Conservation (phyloP, 2,329 filamentous ascomycete genomes). For the Xylariaceae sp. region DNA sequence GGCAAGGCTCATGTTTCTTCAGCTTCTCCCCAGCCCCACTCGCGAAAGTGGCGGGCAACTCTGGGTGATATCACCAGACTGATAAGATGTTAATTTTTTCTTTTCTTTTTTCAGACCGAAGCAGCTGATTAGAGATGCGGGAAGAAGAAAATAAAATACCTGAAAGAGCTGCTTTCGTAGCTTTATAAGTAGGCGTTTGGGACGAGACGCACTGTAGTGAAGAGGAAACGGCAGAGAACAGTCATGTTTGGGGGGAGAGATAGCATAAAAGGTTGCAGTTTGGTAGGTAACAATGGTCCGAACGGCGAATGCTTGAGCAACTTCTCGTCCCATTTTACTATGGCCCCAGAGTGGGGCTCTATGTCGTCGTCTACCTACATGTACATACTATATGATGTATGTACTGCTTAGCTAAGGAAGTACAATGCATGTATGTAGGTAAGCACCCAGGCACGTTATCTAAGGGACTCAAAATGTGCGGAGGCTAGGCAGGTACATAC, state of each 20-base stretch:
- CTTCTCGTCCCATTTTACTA: too few species aligned
- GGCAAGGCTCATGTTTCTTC: conserved; percentile 47
- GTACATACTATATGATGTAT: too few species aligned
- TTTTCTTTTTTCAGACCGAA: background rate
- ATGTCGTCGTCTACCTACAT: too few species aligned
- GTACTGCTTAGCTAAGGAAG: too few species aligned
- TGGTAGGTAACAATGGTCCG: too few species aligned
- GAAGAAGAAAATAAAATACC: background rate
- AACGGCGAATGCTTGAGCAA: too few species aligned
- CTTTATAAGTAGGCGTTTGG: background rate
- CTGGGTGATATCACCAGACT: conserved; percentile 24
- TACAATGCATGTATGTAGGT: too few species aligned
- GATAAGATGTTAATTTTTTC: conserved; percentile 1
- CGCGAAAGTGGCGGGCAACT: conserved; percentile 15
- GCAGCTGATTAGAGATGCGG: background rate
- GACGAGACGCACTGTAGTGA: background rate
- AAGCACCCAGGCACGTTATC: too few species aligned
- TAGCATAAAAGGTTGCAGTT: background rate
- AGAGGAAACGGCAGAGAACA: background rate
- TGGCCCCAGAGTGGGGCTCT: too few species aligned
- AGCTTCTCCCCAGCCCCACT: conserved; percentile 25
- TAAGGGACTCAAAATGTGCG: too few species aligned
- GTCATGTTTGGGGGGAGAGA: background rate
- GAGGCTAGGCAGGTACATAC: too few species aligned
- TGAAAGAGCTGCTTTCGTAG: background rate